These are phyloP conservation scores for Rubia occidens DNA, from an alignment of 305 asterid species.

Conservation along the genomic window DNA sequence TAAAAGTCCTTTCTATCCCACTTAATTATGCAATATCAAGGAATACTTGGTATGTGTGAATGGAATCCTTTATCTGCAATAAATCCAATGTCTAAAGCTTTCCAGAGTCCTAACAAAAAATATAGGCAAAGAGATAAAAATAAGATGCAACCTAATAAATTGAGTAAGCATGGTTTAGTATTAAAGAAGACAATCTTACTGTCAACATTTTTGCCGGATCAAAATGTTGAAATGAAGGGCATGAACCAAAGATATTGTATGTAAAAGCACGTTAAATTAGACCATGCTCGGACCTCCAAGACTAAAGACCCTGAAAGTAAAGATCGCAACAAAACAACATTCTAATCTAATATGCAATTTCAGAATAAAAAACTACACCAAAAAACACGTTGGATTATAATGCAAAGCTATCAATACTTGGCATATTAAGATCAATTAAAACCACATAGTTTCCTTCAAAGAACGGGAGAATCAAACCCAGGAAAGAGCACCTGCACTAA, in stretches of 20 bases:
- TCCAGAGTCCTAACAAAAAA: slow-evolving; percentile 77
- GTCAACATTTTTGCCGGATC: slow-evolving; percentile 99
- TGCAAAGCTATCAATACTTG: not conserved
- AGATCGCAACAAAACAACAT: not conserved
- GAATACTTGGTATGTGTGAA: too few species aligned
- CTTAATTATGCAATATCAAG: too few species aligned
- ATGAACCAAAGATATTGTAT: slow-evolving; percentile 74
- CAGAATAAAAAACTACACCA: not conserved
- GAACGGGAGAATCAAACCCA: slow-evolving; percentile 7
- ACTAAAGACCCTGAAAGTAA: not conserved
- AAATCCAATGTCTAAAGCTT: slow-evolving; percentile 95
- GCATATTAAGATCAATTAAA: not conserved
- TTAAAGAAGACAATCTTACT: slow-evolving; percentile 30
- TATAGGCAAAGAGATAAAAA: slow-evolving; percentile 15
- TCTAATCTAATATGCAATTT: not conserved
- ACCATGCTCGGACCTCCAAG: not conserved
- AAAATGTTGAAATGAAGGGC: slow-evolving; percentile 97
- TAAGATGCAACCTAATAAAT: not conserved
- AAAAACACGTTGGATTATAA: not conserved
- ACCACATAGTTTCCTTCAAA: not conserved
- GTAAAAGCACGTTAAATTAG: slow-evolving; percentile 20
- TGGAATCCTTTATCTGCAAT: too few species aligned
- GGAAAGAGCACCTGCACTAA: slow-evolving; percentile 52
- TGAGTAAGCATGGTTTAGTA: slow-evolving; percentile 10
- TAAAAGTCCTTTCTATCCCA: too few species aligned